These are phyloP conservation scores for Agroathelia rolfsii DNA, from an alignment of 1,284 basidiomycete genomes.

Conservation along the genomic window DNA sequence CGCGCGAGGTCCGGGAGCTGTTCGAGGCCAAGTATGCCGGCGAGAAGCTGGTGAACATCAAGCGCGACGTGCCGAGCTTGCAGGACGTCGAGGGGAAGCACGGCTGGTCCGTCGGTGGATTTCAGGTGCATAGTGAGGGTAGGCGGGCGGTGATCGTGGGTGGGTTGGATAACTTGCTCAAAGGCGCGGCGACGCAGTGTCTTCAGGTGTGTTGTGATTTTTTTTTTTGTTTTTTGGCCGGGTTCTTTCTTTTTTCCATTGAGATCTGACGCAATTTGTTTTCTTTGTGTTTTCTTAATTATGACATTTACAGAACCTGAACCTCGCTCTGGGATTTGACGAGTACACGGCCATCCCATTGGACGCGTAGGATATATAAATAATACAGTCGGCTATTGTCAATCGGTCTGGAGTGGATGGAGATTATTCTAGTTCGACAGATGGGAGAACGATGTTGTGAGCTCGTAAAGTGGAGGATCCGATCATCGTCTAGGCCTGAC, in stretches of 20 bases:
- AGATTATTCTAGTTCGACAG: no score
- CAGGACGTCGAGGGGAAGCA: constrained; percentile 75
- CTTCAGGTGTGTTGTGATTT: constrained; percentile 56
- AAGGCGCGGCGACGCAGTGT: constrained; percentile 97
- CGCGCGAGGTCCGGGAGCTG: constrained; percentile 63
- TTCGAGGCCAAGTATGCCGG: constrained; percentile 74
- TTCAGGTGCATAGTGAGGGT: constrained; percentile 86
- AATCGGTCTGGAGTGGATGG: no score
- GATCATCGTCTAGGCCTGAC: no score
- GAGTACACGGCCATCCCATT: constrained; percentile 79
- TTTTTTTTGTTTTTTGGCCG: constrained; percentile 1
- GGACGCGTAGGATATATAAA: no score
- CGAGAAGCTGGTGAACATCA: constrained; percentile 67
- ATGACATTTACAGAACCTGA: constrained; percentile 68
- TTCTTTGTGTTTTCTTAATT: constrained; percentile 5
- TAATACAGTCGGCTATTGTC: no score
- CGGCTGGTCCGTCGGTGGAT: constrained; percentile 85
- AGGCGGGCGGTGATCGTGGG: constrained; percentile 90
- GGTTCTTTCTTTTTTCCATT: no score
- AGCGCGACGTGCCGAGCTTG: constrained; percentile 69
- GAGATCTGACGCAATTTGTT: no score
- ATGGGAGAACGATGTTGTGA: no score
- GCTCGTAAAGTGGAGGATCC: no score
- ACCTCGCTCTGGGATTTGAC: constrained; percentile 88
- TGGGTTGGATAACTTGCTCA: constrained; percentile 91